phyloP scores from a whole-genome alignment of 306 rosid genomes.

The Dalbergia cultrata region DNA sequence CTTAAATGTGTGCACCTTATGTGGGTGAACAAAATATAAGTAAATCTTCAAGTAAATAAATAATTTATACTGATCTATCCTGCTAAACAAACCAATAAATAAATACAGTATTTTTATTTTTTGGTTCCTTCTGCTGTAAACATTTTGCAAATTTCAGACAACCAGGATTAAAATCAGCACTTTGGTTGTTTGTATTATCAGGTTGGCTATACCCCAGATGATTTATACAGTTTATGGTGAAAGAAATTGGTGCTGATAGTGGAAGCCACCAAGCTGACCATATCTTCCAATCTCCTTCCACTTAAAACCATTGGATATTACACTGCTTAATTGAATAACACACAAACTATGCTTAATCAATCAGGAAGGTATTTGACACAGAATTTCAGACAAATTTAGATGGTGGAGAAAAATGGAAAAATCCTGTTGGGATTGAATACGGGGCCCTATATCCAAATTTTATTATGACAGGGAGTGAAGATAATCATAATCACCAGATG shows the following conservation, averaged over 20 bases:
- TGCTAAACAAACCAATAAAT: background rate
- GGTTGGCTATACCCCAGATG: slow-evolving; percentile 10
- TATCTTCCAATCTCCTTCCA: slow-evolving; percentile 27
- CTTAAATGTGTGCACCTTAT: slow-evolving; percentile 8
- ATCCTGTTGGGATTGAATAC: background rate
- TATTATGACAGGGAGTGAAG: background rate
- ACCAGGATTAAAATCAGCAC: background rate
- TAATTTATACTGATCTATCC: background rate
- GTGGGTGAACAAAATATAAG: background rate
- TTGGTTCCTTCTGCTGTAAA: background rate
- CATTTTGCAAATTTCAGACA: slow-evolving; percentile 5
- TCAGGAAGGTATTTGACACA: slow-evolving; percentile 24
- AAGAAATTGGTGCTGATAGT: background rate
- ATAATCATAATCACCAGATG: slow-evolving; percentile 30
- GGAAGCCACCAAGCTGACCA: slow-evolving; percentile 9
- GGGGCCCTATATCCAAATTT: background rate
- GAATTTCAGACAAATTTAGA: slow-evolving; percentile 4
- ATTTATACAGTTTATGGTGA: background rate
- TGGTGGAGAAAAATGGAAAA: slow-evolving; percentile 4
- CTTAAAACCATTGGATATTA: slow-evolving; percentile 15
- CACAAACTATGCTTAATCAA: background rate
- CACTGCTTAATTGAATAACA: background rate
- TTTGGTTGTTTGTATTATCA: background rate
- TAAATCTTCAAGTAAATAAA: slow-evolving; percentile 11
- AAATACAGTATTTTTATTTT: background rate